Base-by-base conservation (phyloP, 2,329 filamentous ascomycete genomes). In the Xylaria sp. region DNA sequence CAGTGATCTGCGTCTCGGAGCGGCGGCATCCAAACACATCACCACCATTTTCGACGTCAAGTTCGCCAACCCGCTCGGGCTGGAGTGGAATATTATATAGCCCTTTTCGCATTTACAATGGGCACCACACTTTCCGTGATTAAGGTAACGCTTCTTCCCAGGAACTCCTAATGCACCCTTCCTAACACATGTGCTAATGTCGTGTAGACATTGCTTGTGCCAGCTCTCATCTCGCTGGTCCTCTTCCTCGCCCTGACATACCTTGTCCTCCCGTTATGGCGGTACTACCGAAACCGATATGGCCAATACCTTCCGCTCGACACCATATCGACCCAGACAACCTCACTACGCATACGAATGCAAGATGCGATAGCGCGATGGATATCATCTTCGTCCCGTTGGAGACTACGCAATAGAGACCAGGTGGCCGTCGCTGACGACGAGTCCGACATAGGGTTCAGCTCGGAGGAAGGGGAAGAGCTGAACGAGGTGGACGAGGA, bases 221-320 rank as follows among this genome's bases (percentile, higher is more conserved):
- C 90, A 33, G 89, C 89, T 54, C 70, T 88, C 71, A 87, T 92
- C 71, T 90, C 90, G 46, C 81, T 92, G 48, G 76, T 85, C 63
- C 78, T 92, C 67, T 93, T 91, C 76, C 75, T 92, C 68, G 59
- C 87, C 60, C 77, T 88, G 58, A 88, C 86, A 58, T 90, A 87
- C 74, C 77, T 88, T 68, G 70, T 91, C 63, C 72, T 91, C 25
- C 90, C 90, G 1, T 72, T 90, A 62, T 90, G 90, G 84, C 87
- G 86, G 48, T 85, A 83, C 58, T 90, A 91, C 75, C 87, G 85
- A 65, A 83, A 83, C 68, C 86, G 89, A 62, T 92, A 92, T 75
- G 84, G 86, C 71, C 87, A 91, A 63, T 93, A 93, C 72, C 84
- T 92, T 1, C 90, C 90, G 0, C 77, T 92, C 65, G 84, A 90